These are phyloP conservation scores for Cercospora sp. DNA, from an alignment of 2,329 filamentous ascomycete genomes.

Conservation along the genomic window DNA sequence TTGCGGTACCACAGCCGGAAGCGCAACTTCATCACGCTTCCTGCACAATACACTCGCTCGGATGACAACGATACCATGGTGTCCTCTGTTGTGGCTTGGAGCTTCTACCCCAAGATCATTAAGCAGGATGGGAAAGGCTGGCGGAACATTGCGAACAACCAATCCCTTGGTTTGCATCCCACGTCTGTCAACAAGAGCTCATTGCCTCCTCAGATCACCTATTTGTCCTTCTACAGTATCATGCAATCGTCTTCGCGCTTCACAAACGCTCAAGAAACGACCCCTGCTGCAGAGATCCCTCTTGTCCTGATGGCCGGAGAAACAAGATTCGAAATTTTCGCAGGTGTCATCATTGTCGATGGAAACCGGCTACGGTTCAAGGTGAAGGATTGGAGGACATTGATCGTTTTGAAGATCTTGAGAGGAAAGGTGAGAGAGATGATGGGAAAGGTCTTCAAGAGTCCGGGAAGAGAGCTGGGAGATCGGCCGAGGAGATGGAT, in stretches of 20 bases:
- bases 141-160: constrained; percentile 90
- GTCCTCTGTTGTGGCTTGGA: constrained; percentile 83
- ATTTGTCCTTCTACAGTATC: constrained; percentile 94
- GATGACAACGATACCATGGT: constrained; percentile 78
- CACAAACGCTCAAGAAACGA: constrained; percentile 86
- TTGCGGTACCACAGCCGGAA: constrained; percentile 64
- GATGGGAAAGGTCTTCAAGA: constrained; percentile 68
- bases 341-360: constrained; percentile 83
- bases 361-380: constrained; percentile 83
- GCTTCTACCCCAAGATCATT: constrained; percentile 92
- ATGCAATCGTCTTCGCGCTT: constrained; percentile 85
- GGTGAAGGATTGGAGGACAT: constrained; percentile 83
- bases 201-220: constrained; percentile 57
- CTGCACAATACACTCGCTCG: constrained; percentile 70
- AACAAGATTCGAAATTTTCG: constrained; percentile 84
- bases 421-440: constrained; percentile 73
- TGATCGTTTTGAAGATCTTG: constrained; percentile 84
- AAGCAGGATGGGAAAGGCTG: constrained; percentile 81
- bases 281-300: constrained; percentile 67
- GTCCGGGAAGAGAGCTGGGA: constrained; percentile 43
- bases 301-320: constrained; percentile 85
- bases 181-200: constrained; percentile 81
- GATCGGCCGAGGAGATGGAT: constrained; percentile 48
- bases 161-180: constrained; percentile 81
- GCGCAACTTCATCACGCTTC: constrained; percentile 81